phyloP scores from a whole-genome alignment of 208 protist genomes.

The Leishmania amazonensis region DNA sequence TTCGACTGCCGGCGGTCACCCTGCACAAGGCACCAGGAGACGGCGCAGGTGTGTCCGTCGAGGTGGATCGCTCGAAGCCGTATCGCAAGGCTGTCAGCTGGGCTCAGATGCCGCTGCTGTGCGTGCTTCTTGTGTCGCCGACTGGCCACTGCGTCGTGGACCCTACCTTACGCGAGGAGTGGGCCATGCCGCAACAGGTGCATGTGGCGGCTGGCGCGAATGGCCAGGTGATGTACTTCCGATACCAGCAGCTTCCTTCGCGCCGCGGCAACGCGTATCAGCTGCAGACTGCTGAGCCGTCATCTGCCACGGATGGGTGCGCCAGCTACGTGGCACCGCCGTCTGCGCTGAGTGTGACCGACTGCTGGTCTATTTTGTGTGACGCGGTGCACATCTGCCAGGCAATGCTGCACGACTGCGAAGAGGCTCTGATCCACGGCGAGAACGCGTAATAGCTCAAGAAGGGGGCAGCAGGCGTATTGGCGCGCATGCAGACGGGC shows the following conservation, averaged over 20 bases:
- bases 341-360: conserved; percentile 21
- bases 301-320: conserved; percentile 8
- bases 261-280: conserved; percentile 60
- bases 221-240: conserved; percentile 61
- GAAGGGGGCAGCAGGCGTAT: neutral
- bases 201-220: conserved; percentile 57
- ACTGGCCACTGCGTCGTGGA: conserved; percentile 85
- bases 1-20: conserved; percentile 62
- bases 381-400: conserved; percentile 63
- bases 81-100: conserved; percentile 62
- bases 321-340: conserved; percentile 17
- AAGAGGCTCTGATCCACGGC: conserved; percentile 32
- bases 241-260: conserved; percentile 71
- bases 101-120: conserved; percentile 60
- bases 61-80: conserved; percentile 70
- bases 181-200: conserved; percentile 80
- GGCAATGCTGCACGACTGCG: conserved; percentile 73
- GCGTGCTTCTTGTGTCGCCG: conserved; percentile 59
- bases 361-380: conserved; percentile 45
- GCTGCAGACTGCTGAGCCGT: conserved; percentile 18
- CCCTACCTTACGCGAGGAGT: conserved; percentile 69
- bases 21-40: conserved; percentile 56
- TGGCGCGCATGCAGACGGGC: neutral
- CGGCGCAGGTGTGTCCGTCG: conserved; percentile 53
- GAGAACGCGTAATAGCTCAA: neutral